Evolutionary conservation across 116 monocot species (phyloP), one percentile per base, ranked within the genome.

Genomic region (Zostera marina): DNA sequence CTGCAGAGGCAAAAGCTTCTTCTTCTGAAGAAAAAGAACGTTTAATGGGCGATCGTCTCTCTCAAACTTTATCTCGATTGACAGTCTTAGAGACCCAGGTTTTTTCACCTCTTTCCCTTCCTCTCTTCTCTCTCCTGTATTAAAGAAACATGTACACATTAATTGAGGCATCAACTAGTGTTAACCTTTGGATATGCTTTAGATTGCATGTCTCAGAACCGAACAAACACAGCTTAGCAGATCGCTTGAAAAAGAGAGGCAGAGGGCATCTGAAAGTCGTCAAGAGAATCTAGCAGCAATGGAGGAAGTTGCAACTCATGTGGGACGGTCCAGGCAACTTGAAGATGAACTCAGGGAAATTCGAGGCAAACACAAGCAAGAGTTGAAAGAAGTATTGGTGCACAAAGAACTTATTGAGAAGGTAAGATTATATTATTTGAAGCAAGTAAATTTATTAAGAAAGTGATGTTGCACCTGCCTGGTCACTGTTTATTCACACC

Each of bases 291-390:
- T 98, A 23, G 86, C 76, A 41, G 70, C 76, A 46, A 74, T 74
- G 67, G 96, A 98, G 78, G 90, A 98, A 84, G 90, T 77, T 57
- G 96, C 89, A 52, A 98, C 90, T 59, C 90, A 86, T 69, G 90
- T 86, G 60, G 96, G 85, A 21, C 85, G 78, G 43, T 76, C 81
- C 12, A 89, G 74, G 59, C 96, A 98, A 55, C 80, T 98, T 59
- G 89, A 98, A 82, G 86, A 80, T 68, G 96, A 98, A 68, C 75
- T 90, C 24, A 82, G 73, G 61, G 86, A 86, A 51, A 78, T 98
- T 41, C 77, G 76, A 69, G 66, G 54, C 47, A 86, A 80, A 70
- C 78, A 86, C 63, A 96, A 86, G 70, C 64, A 74, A 45, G 74
- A 90, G 56, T 21, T 90, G 55, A 82, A 80, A 71, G 90, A 90